Evolutionary conservation across 2,329 filamentous ascomycete genomes (phyloP), one percentile per base, ranked within the genome.

Genomic region (Diaporthe sp.): DNA sequence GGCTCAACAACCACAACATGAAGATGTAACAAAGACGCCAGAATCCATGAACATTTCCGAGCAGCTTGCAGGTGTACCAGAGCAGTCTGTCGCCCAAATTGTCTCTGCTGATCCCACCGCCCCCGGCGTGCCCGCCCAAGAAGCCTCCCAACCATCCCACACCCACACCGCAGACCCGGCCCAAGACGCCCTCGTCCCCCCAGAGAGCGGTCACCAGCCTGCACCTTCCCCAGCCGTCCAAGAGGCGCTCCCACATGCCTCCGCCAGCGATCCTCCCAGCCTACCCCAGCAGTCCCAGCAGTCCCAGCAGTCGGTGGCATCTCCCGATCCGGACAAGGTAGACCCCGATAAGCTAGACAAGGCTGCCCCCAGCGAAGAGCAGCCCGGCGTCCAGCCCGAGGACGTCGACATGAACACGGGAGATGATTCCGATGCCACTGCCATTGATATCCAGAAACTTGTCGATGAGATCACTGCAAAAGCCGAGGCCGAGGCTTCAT

Each of bases 21-120:
- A 82, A 79, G 81, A 86, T 87, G 84, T 88, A 87, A 84, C 86
- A 82, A 83, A 85, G 79, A 82, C 84, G 79, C 81, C 80, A 84
- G 82, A 86, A 84, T 85, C 84, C 83, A 86, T 84, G 81, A 80
- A 82, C 82, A 80, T 82, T 83, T 82, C 85, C 81, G 81, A 82
- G 79, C 79, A 83, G 75, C 82, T 84, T 84, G 85, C 84, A 81
- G 81, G 81, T 79, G 70, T 79, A 74, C 77, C 79, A 75, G 77
- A 75, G 75, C 77, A 79, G 77, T 78, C 80, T 75, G 74, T 77
- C 55, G 76, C 76, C 77, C 77, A 75, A 67, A 77, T 82, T 74
- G 82, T 82, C 76, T 79, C 84, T 76, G 77, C 75, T 73, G 78
- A 74, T 74, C 65, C 76, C 59, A 74, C 74, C 49, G 75, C 77